These are phyloP conservation scores for Hippophae rhamnoides DNA, from an alignment of 306 rosid genomes.

Conservation along the genomic window DNA sequence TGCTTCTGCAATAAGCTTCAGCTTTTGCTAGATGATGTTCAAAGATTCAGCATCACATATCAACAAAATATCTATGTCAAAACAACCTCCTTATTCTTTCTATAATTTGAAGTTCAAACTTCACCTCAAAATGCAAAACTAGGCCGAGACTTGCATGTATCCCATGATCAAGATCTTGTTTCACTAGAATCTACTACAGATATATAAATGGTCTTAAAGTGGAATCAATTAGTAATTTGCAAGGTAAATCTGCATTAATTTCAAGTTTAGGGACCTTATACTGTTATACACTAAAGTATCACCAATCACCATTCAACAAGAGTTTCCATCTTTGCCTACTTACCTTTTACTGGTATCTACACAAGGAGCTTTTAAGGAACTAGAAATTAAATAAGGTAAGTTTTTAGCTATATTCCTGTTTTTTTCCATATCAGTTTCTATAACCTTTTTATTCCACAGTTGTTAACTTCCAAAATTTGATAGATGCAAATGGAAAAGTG, in stretches of 20 bases:
- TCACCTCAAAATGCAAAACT: neutral
- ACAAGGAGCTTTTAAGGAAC: neutral
- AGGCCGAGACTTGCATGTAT: neutral
- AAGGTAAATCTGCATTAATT: neutral
- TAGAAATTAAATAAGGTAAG: neutral
- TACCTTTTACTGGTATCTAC: slow-evolving; percentile 1
- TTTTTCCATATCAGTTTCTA: neutral
- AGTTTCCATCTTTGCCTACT: neutral
- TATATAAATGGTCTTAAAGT: slow-evolving; percentile 1
- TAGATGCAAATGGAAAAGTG: neutral
- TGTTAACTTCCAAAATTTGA: neutral
- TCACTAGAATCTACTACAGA: neutral
- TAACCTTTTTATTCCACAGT: neutral
- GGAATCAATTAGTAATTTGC: neutral
- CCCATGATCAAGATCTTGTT: neutral
- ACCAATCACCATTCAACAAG: neutral
- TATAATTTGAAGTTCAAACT: neutral
- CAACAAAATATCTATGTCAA: no score
- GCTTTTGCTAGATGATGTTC: no score
- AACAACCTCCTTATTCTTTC: no score
- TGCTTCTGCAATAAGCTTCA: no score
- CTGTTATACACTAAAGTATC: neutral
- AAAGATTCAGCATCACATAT: no score
- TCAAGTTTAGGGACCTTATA: no score
- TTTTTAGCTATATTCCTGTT: neutral